phyloP scores from a whole-genome alignment of 139 green algal species.

The Chlamydomonas sp. region DNA sequence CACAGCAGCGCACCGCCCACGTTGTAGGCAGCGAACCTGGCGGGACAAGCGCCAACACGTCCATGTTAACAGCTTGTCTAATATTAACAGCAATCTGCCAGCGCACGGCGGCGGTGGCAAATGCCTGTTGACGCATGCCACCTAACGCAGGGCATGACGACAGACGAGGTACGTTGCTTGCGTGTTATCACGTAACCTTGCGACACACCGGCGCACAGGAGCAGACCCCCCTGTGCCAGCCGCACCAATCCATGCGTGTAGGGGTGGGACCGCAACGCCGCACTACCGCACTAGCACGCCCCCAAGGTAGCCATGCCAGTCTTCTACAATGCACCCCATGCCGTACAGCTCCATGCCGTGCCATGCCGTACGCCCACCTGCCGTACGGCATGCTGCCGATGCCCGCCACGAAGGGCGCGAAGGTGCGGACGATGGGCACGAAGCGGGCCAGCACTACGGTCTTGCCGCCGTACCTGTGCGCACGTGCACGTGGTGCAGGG shows the following conservation, averaged over 20 bases:
- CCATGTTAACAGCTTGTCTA: neutral
- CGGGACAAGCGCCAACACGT: neutral
- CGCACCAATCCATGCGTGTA: neutral
- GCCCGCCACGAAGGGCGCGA: conserved; percentile 94
- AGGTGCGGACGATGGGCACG: conserved; percentile 93
- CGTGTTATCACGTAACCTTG: no score
- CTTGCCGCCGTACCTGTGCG: conserved; percentile 85
- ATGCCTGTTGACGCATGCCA: no score
- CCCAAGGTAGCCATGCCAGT: no score
- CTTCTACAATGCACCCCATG: no score
- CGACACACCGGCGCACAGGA: no score
- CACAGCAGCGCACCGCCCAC: conserved; percentile 87
- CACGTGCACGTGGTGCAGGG: no score
- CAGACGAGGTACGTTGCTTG: no score
- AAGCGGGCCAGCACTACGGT: conserved; percentile 93
- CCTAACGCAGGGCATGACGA: no score
- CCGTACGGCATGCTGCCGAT: conserved; percentile 84
- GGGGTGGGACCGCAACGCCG: neutral
- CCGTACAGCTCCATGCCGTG: no score
- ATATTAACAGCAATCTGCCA: neutral
- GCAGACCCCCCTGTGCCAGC: no score
- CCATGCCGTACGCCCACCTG: conserved; percentile 28
- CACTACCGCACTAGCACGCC: neutral
- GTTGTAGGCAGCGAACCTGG: conserved; percentile 87
- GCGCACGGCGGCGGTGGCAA: no score